These are phyloP conservation scores for Coemansia sp. DNA, from an alignment of 192 early-diverging fungal species.

Conservation along the genomic window DNA sequence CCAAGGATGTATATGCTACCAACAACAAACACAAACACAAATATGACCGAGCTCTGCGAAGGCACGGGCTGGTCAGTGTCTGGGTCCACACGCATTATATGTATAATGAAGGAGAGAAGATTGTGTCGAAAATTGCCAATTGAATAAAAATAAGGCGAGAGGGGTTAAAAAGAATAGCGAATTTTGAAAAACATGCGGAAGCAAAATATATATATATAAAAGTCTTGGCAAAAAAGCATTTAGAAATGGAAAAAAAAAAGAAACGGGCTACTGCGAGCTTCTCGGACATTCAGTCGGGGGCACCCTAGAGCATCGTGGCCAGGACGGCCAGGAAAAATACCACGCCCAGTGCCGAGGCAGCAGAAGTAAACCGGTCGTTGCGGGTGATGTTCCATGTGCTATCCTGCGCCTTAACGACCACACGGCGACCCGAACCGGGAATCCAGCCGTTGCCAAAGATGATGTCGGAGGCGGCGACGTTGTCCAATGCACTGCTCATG, in stretches of 20 bases:
- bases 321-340: slow-evolving; percentile 19
- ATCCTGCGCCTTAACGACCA: slow-evolving; percentile 23
- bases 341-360: slow-evolving; percentile 18
- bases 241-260: slow-evolving; percentile 1
- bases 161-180: too few species aligned
- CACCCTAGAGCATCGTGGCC: slow-evolving; percentile 30
- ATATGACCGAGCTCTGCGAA: slow-evolving; percentile 24
- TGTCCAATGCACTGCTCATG: slow-evolving; percentile 12
- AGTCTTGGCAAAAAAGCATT: not conserved
- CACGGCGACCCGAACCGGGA: slow-evolving; percentile 29
- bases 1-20: slow-evolving; percentile 51
- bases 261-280: slow-evolving; percentile 14
- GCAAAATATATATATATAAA: too few species aligned
- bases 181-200: too few species aligned
- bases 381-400: slow-evolving; percentile 29
- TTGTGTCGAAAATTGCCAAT: too few species aligned
- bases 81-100: too few species aligned
- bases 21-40: slow-evolving; percentile 41
- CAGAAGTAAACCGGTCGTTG: slow-evolving; percentile 17
- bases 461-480: slow-evolving; percentile 17
- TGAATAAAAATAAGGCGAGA: too few species aligned
- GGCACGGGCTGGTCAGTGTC: too few species aligned
- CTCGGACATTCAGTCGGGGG: too few species aligned
- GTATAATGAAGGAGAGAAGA: too few species aligned
- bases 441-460: slow-evolving; percentile 42